Base-by-base conservation (phyloP, 2,329 filamentous ascomycete species). In the Penicillium italicum region DNA sequence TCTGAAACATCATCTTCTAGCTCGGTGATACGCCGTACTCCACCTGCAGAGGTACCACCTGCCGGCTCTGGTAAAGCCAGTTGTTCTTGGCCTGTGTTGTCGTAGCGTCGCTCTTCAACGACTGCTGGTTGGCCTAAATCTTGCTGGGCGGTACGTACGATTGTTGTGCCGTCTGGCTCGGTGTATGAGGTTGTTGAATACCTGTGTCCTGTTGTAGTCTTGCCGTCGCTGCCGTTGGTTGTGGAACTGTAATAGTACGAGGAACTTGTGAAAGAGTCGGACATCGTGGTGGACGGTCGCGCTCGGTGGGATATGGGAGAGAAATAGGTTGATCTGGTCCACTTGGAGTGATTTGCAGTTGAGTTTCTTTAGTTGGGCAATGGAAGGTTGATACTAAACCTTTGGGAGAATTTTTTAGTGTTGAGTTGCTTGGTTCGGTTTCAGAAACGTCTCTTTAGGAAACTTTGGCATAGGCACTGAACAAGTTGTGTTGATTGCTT, bases 181-280 rank as follows among this genome's bases (percentile, higher is more conserved):
- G 70, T 74, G 36, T 69, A 63, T 4, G 69, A 70, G 33, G 61
- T 59, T 6, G 69, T 72, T 11, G 64, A 60, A 58, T 70, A 72
- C 4, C 70, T 69, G 50, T 70, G 69, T 50, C 69, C 72, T 26
- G 67, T 65, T n/a, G 64, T 63, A 40, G 57, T 56, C 14, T 48
- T 63, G 36, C 66, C 68, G 49, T 69, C 59, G 40, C 46, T 57
- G 47, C 56, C 61, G 56, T 64, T 70, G 30, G 58, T 67, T 5
- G 67, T 63, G 16, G 69, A 68, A 58, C 62, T 71, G 58, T 67
- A 72, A 60, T 63, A 71, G 58, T 66, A 72, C 30, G 69, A 68
- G n/a, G 67, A 68, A 43, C 65, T 70, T 60, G 59, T 64, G 50
- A 67, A 66, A n/a, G 60, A 64, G 43, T 69, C 59, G 57, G 66